phyloP scores from a whole-genome alignment of 2,329 filamentous ascomycete genomes.

The Claviceps monticola region DNA sequence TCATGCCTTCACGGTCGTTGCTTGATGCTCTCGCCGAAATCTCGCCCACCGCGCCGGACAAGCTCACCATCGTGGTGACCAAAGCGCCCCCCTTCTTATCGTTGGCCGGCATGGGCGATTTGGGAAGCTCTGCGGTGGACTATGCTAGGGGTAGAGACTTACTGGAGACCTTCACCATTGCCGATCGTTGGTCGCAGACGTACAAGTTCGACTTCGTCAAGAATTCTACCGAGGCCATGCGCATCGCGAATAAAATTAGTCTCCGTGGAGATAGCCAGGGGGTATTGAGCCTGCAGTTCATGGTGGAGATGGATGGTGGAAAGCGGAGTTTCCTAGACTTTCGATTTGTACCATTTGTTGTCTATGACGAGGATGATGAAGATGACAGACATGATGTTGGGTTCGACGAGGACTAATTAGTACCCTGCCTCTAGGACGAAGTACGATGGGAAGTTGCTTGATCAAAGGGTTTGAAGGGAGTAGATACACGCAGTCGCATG shows the following conservation, averaged over 20 bases:
- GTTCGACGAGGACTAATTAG: conserved; percentile 5
- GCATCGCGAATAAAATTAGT: conserved; percentile 80
- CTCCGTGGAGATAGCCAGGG: conserved; percentile 78
- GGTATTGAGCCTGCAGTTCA: conserved; percentile 87
- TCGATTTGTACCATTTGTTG: conserved; percentile 59
- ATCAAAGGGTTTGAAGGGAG: background rate
- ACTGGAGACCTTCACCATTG: conserved; percentile 61
- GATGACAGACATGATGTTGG: background rate
- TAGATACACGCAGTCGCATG: background rate
- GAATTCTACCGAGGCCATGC: conserved; percentile 84
- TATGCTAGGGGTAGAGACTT: conserved; percentile 51
- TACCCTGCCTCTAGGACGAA: background rate
- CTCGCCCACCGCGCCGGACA: conserved; percentile 55
- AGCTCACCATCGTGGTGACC: conserved; percentile 54
- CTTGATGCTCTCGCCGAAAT: conserved; percentile 60
- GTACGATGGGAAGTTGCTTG: background rate
- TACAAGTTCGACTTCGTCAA: conserved; percentile 84
- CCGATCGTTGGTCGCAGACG: conserved; percentile 46
- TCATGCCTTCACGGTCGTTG: conserved; percentile 69
- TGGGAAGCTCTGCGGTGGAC: conserved; percentile 51
- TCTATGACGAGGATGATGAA: conserved; percentile 34
- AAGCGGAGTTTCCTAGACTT: conserved; percentile 68
- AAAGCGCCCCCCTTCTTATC: conserved; percentile 57
- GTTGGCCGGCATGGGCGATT: conserved; percentile 46
- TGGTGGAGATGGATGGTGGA: conserved; percentile 72